Base-by-base conservation (phyloP, 345 rosid genomes). In the Pugionium dolabratum region DNA sequence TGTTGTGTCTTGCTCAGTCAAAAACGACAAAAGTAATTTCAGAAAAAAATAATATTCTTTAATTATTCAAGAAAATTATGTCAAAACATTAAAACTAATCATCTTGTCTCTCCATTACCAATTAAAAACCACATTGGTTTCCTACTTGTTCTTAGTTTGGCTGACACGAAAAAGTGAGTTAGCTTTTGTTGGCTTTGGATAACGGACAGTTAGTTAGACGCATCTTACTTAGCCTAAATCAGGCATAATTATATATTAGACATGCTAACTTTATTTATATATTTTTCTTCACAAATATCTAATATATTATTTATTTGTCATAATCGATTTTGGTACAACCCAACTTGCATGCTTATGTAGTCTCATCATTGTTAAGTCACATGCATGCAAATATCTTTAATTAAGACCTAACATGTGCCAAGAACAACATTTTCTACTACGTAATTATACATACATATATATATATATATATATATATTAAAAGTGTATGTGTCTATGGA, bases 1-100 rank as follows among this genome's bases (percentile, higher is more conserved):
- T 88, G 87, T 32, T 80, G 87, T 60, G 82, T 45, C 76, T 75
- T 58, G 72, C 73, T 72, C 71, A 66, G 64, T 58, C 62, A 75
- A 72, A 59, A 51, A 70, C 65, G 66, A 65, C 10, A 72, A 31
- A 48, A 70, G 61, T 59, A 51, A 74, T 46, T 52, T 60, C 71
- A 18, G 18, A 72, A 48, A 5, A 7, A 25, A 10, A 18, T 5
- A 43, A 43, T 10, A 54, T 26, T 61, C 30, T 44, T 47, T 26
- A 31, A 18, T 4, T 39, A n/a, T 41, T 26, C 8, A 32, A 29
- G 30, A 36, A 25, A 59, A 47, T 55, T 39, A 54, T 67, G 44
- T 53, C 70, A 54, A 73, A 67, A 75, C 63, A 54, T 69, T 58
- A 51, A 58, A 11, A 50, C 35, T 65, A 61, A 56, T 62, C 64